Percentiles rank a stretch among this genome's conserved stretches.
phyloP scores from a whole-genome alignment of 495 filamentous ascomycete genomes.

The Daldinia loculata region DNA sequence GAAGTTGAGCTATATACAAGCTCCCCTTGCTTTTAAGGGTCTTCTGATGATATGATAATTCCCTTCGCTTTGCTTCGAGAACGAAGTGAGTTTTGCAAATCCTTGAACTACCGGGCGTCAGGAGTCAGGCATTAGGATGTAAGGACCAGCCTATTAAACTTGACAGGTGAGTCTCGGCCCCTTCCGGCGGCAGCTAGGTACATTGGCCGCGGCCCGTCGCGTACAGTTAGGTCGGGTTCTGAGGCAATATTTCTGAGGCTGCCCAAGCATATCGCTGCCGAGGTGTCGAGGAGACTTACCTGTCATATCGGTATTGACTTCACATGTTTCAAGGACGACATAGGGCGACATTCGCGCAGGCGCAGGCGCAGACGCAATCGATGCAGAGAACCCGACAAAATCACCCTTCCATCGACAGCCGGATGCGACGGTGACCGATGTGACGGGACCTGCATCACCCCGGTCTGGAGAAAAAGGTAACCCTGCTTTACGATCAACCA shows the following conservation, averaged over 20 bases:
- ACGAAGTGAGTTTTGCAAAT: slow-evolving; percentile 1
- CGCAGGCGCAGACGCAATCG: slow-evolving; percentile 34
- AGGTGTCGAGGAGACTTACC: slow-evolving; percentile 1
- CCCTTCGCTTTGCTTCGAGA: slow-evolving; percentile 28
- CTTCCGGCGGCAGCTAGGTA: slow-evolving; percentile 18
- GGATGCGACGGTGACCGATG: slow-evolving; percentile 39
- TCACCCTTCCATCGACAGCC: slow-evolving; percentile 31
- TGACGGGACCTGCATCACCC: slow-evolving; percentile 33
- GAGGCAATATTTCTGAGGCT: slow-evolving; percentile 22
- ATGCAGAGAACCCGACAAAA: slow-evolving; percentile 22
- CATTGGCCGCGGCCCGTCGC: slow-evolving; percentile 22
- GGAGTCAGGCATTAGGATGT: background rate
- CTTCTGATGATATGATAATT: slow-evolving; percentile 16
- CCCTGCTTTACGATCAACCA: slow-evolving; percentile 19
- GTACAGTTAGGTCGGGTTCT: slow-evolving; percentile 16
- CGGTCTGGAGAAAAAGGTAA: slow-evolving; percentile 14
- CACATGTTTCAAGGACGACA: slow-evolving; percentile 33
- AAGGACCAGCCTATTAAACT: slow-evolving; percentile 37
- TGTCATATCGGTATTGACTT: slow-evolving; percentile 30
- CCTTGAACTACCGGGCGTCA: slow-evolving; percentile 10
- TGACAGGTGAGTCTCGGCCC: slow-evolving; percentile 28
- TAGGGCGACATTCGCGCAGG: slow-evolving; percentile 6
- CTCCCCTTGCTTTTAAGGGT: slow-evolving; percentile 31
- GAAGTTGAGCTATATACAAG: slow-evolving; percentile 20
- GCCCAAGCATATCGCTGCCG: slow-evolving; percentile 20